These are phyloP conservation scores for Hanseniaspora uvarum DNA, from an alignment of 1,139 yeast genomes.

Conservation along the genomic window DNA sequence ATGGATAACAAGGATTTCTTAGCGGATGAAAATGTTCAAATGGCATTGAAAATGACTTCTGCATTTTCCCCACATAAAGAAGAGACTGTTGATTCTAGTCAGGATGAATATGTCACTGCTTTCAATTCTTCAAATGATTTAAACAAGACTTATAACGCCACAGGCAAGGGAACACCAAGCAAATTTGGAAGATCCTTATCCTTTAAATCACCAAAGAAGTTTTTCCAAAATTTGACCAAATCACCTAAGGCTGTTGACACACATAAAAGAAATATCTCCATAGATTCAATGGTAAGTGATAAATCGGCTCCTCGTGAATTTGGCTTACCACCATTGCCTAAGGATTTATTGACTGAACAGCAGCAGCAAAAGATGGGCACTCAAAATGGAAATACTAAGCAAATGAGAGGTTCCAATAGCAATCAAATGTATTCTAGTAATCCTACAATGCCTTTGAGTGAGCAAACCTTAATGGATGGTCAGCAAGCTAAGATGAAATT, in stretches of 20 bases:
- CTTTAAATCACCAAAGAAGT: constrained; percentile 16
- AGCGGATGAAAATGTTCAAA: constrained; percentile 18
- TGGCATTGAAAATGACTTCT: constrained; percentile 17
- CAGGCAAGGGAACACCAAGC: constrained; percentile 3
- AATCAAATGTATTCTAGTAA: constrained; percentile 15
- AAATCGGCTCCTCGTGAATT: neutral
- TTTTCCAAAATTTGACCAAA: constrained; percentile 10
- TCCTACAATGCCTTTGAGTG: constrained; percentile 15
- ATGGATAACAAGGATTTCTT: constrained; percentile 11
- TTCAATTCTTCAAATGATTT: constrained; percentile 3
- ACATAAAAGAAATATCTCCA: constrained; percentile 9
- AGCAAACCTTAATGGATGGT: constrained; percentile 16
- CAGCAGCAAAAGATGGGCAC: neutral
- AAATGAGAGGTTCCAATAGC: neutral
- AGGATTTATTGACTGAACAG: neutral
- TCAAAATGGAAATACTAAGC: neutral
- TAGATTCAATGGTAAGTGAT: neutral
- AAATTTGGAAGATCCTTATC: constrained; percentile 17
- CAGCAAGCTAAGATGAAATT: constrained; percentile 14
- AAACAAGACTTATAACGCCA: neutral
- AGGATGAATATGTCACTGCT: constrained; percentile 8
- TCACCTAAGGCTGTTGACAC: neutral
- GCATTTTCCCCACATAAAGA: constrained; percentile 14
- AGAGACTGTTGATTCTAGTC: neutral
- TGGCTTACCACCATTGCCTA: neutral